Conservation (phyloP, 495 filamentous ascomycete genomes). For the Letharia lupina region DNA sequence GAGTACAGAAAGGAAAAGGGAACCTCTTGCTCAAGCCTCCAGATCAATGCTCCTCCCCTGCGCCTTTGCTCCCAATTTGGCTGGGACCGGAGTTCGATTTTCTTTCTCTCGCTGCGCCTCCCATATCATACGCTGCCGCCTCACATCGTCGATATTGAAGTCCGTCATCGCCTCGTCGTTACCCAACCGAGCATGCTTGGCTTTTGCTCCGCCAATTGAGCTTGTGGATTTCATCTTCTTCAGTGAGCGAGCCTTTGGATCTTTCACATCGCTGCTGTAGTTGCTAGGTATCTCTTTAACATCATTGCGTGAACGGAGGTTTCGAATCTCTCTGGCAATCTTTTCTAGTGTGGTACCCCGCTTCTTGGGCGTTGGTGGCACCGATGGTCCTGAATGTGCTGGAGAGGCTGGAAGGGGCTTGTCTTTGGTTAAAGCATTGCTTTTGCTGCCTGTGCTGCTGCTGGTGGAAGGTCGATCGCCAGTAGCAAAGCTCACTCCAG, state of each 20-base stretch:
- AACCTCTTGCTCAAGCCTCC: not conserved
- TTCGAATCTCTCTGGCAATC: slow-evolving; percentile 49
- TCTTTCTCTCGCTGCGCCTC: slow-evolving; percentile 40
- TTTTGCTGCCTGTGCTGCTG: slow-evolving; percentile 27
- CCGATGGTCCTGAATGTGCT: slow-evolving; percentile 22
- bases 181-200: slow-evolving; percentile 27
- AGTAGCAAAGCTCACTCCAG: slow-evolving; percentile 53
- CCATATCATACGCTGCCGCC: slow-evolving; percentile 41
- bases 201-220: slow-evolving; percentile 27
- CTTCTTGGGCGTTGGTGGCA: slow-evolving; percentile 31
- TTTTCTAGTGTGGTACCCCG: slow-evolving; percentile 48
- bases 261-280: slow-evolving; percentile 16
- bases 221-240: slow-evolving; percentile 46
- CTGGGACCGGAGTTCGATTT: slow-evolving; percentile 16
- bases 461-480: slow-evolving; percentile 31
- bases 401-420: slow-evolving; percentile 40
- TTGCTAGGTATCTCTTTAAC: slow-evolving; percentile 21
- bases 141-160: slow-evolving; percentile 44
- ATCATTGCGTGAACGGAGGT: slow-evolving; percentile 33
- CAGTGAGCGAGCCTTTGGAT: slow-evolving; percentile 29
- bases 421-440: slow-evolving; percentile 25
- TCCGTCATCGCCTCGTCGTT: slow-evolving; percentile 23
- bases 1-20: slow-evolving; percentile 4
- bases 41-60: not conserved
- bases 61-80: not conserved